These are phyloP conservation scores for Malania oleifera DNA, from an alignment of 164 flowering plant genomes.

Conservation along the genomic window DNA sequence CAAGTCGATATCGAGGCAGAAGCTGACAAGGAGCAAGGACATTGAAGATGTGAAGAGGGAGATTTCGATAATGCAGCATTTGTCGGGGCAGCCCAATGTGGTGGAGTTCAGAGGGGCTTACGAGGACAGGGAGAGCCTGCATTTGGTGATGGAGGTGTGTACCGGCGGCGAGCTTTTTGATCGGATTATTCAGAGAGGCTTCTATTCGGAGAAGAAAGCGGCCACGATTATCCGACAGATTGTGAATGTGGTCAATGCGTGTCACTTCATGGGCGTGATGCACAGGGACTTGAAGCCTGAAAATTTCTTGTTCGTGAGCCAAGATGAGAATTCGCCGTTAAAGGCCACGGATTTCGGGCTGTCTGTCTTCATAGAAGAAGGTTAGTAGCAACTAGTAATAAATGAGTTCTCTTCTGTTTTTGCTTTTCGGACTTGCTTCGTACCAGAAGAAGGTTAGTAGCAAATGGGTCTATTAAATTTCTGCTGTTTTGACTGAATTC, in stretches of 20 bases:
- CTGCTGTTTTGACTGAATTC: too few relatives aligned
- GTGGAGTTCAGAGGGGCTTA: slow-evolving; percentile 82
- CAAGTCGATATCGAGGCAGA: slow-evolving; percentile 69
- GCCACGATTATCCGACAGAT: slow-evolving; percentile 60
- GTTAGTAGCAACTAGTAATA: slow-evolving; percentile 41
- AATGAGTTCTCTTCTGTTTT: too few relatives aligned
- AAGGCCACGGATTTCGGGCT: slow-evolving; percentile 89
- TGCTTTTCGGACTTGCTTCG: not conserved
- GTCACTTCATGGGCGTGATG: slow-evolving; percentile 95
- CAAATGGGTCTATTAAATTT: too few relatives aligned
- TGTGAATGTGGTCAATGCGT: slow-evolving; percentile 82
- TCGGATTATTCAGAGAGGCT: slow-evolving; percentile 55
- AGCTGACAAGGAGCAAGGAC: slow-evolving; percentile 44
- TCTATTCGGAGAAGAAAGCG: slow-evolving; percentile 69
- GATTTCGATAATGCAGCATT: slow-evolving; percentile 57
- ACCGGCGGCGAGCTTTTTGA: slow-evolving; percentile 91
- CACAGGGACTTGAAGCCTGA: slow-evolving; percentile 95
- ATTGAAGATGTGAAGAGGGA: slow-evolving; percentile 70
- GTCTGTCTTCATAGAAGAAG: slow-evolving; percentile 84
- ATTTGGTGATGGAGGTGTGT: slow-evolving; percentile 90
- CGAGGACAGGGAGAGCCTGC: slow-evolving; percentile 56
- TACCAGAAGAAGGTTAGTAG: too few relatives aligned
- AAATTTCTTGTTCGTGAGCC: slow-evolving; percentile 66
- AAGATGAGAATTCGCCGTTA: slow-evolving; percentile 48
- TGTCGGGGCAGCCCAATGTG: slow-evolving; percentile 82